These are phyloP conservation scores for Hylodesmum podocarpum DNA, from an alignment of 306 rosid species.

Conservation along the genomic window DNA sequence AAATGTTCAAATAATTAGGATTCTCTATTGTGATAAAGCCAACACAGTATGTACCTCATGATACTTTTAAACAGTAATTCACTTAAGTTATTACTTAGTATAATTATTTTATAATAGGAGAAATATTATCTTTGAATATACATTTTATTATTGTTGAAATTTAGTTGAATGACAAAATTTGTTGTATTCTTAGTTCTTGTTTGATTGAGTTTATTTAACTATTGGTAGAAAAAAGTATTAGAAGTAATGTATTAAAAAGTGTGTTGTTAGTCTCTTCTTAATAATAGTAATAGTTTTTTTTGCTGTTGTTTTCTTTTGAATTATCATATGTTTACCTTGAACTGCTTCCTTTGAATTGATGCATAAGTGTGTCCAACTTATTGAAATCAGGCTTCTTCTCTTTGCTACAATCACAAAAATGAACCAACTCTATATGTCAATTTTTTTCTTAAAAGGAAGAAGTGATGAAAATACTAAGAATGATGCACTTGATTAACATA, in stretches of 20 bases:
- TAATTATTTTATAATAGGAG: too few relatives aligned
- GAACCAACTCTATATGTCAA: not conserved
- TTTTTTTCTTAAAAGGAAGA: not conserved
- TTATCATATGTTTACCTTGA: slow-evolving; percentile 55
- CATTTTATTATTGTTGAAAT: too few relatives aligned
- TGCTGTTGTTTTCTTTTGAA: not conserved
- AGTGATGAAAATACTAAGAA: not conserved
- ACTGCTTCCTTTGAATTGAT: slow-evolving; percentile 94
- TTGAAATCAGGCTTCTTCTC: slow-evolving; percentile 70
- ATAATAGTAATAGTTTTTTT: not conserved
- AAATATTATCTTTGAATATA: too few relatives aligned
- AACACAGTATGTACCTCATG: slow-evolving; percentile 43
- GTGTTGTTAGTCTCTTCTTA: too few relatives aligned
- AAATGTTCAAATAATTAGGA: slow-evolving; percentile 24
- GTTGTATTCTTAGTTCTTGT: too few relatives aligned
- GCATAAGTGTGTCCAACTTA: slow-evolving; percentile 73
- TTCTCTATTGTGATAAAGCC: slow-evolving; percentile 38
- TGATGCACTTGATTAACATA: slow-evolving; percentile 31
- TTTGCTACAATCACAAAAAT: slow-evolving; percentile 40
- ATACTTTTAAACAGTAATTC: not conserved
- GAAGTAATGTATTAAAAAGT: too few relatives aligned
- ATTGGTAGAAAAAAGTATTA: too few relatives aligned
- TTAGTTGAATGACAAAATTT: too few relatives aligned
- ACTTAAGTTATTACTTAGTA: not conserved
- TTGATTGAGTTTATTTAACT: too few relatives aligned